These are phyloP conservation scores for Salvia miltiorrhiza DNA, from an alignment of 257 asterid genomes.

Conservation along the genomic window DNA sequence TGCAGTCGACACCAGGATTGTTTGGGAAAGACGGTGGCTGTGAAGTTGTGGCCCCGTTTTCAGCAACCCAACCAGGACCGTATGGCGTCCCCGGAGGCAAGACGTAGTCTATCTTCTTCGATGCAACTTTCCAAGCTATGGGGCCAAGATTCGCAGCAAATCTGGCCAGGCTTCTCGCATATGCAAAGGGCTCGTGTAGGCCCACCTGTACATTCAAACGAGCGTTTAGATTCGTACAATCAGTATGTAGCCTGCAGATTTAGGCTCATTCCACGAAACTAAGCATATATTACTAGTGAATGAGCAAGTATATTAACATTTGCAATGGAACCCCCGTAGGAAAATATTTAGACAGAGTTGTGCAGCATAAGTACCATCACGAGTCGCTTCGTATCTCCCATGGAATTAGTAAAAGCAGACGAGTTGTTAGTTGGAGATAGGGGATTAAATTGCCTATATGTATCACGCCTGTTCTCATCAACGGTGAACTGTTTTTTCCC, in stretches of 20 bases:
- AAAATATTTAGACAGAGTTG: no score
- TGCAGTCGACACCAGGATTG: slow-evolving; percentile 29
- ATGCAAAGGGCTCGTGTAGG: slow-evolving; percentile 71
- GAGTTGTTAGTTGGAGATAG: slow-evolving; percentile 38
- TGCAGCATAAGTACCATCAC: slow-evolving; percentile 47
- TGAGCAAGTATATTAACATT: not conserved
- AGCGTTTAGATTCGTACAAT: not conserved
- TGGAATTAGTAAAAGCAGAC: slow-evolving; percentile 30
- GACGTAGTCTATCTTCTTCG: slow-evolving; percentile 46
- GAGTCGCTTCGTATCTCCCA: slow-evolving; percentile 55
- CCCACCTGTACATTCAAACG: slow-evolving; percentile 61
- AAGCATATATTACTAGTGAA: not conserved
- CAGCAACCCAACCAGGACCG: slow-evolving; percentile 98
- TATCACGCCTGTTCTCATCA: slow-evolving; percentile 82
- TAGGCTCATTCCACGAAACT: not conserved
- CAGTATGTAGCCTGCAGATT: no score
- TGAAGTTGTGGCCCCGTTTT: slow-evolving; percentile 35
- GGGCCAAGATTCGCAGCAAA: slow-evolving; percentile 90
- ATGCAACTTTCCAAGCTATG: slow-evolving; percentile 74
- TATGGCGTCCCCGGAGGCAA: slow-evolving; percentile 64
- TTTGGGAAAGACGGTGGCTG: slow-evolving; percentile 31
- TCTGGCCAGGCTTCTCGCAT: slow-evolving; percentile 81
- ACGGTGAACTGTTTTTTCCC: slow-evolving; percentile 71
- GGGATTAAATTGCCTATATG: slow-evolving; percentile 58
- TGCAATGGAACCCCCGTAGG: not conserved